Evolutionary conservation across 768 basidiomycete genomes (phyloP).

Genomic region (Holtermannia corniformis): DNA sequence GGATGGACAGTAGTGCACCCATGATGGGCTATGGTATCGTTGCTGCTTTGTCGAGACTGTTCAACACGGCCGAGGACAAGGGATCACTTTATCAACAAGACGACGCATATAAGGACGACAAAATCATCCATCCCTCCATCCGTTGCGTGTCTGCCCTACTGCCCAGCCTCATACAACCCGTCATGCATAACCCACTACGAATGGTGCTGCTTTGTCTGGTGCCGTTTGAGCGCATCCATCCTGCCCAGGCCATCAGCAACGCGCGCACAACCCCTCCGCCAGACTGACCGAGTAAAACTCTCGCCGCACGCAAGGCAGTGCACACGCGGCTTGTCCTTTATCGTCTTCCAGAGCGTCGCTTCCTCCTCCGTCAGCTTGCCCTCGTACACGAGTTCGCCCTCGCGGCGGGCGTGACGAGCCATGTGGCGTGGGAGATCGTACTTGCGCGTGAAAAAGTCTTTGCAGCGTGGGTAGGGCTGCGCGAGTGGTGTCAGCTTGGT

Average conservation of each 20-base stretch:
- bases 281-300: conserved; percentile 33
- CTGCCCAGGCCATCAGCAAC: conserved; percentile 2
- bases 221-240: conserved; percentile 35
- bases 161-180: too few relatives aligned
- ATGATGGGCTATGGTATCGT: conserved; percentile 34
- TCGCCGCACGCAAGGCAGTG: conserved; percentile 26
- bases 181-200: too few relatives aligned
- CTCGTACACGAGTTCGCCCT: conserved; percentile 33
- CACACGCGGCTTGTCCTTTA: conserved; percentile 36
- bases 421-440: conserved; percentile 37
- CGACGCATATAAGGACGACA: too few relatives aligned
- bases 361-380: conserved; percentile 30
- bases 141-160: too few relatives aligned
- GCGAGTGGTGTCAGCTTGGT: not conserved
- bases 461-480: conserved; percentile 33
- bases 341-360: conserved; percentile 29
- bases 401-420: conserved; percentile 33
- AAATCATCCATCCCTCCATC: too few relatives aligned
- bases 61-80: too few relatives aligned
- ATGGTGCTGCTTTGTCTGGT: conserved; percentile 34
- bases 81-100: too few relatives aligned
- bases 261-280: not conserved
- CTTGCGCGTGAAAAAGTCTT: conserved; percentile 33
- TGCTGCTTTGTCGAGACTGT: too few relatives aligned
- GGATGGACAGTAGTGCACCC: conserved; percentile 45